Evolutionary conservation across 2,329 filamentous ascomycete species (phyloP), one percentile per base, ranked within the genome.

Genomic region (Cladosporium sp.): DNA sequence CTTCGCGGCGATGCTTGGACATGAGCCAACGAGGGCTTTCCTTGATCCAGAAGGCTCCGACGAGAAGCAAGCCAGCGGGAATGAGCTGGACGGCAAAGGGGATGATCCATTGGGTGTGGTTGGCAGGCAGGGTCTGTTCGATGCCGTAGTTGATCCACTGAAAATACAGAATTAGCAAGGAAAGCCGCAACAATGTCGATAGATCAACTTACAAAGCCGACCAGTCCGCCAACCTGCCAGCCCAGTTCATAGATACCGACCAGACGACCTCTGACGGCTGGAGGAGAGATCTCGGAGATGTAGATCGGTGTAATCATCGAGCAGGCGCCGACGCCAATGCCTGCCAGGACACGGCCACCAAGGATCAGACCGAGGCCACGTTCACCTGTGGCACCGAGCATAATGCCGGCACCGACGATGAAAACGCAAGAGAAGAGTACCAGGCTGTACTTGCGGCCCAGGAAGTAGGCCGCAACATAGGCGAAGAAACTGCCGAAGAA

Each of bases 401-500:
- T 89, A 58, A 90, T 66, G 49, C 84, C 85, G 41, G 85, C 82
- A 55, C 87, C 87, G 9, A 90, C 63, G 49, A 82, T 76, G 68
- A 91, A 91, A 57, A 91, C 59, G 33, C 78, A 50, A 2, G 77
- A 71, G 65, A 84, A 86, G 43, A 82, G 58, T 57, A 83, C 72
- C 2, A 91, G 74, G 18, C 81, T 84, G 64, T 76, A 79, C 62
- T 80, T 81, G 18, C 87, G 79, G 28, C 87, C 87, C 56, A 85
- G 72, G 65, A 79, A 87, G 72, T 85, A 83, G 31, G 79, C 82
- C 33, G 81, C 77, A 8, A 74, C 76, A 60, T 86, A 90, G 53
- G 83, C 85, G 55, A 80, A 77, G 38, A 89, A 71, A n/a, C 84
- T 81, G 46, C 88, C 88, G 61, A 92, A 91, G 73, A 93, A 91